Evolutionary conservation across 2,329 filamentous ascomycete species (phyloP), one percentile per base, ranked within the genome.

Genomic region (Talaromyces sp.): DNA sequence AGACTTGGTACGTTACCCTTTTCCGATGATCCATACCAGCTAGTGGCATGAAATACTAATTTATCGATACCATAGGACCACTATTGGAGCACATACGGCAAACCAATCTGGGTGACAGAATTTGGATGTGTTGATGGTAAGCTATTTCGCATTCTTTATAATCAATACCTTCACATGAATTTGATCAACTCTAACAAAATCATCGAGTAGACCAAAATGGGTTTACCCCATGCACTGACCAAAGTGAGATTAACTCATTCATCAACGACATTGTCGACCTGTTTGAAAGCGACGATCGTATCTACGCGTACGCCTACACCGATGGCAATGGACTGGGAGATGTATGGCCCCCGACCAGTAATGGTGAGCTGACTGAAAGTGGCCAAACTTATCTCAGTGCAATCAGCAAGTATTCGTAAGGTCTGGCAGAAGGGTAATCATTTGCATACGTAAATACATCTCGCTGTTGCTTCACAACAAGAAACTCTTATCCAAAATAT

Each of bases 81-180:
- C n/a, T 60, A 56, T 42, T 60, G 58, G 58, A 14, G 34, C 28
- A 60, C 30, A 23, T 60, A 60, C 40, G 30, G n/a, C 9, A 56
- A 56, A 16, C 58, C 58, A 23, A 60, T 60, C 40, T 60, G 58
- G 58, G 58, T 60, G 9, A 60, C 58, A 18, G 58, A 60, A 50
- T 60, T 60, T 30, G 58, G 34, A n/a, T 60, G 58, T 23, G 58
- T 60, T 30, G 58, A 60, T 47, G 53, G 58, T 56, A 33, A 28
- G 44, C 12, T 27, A 23, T 28, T 16, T 51, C 28, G 51, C 33
- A 31, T 8, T 47, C 8, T 40, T 40, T 40, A n/a, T 7, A 14
- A n/a, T n/a, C 14, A 40, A 40, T 7, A 7, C 14, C 36, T 40
- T 40, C 14, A 16, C 14, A 40, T 40, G 36, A 40, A 40, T 40